Evolutionary conservation across 352 stramenopile species (phyloP).

Genomic region (Phytophthora ohioensis): DNA sequence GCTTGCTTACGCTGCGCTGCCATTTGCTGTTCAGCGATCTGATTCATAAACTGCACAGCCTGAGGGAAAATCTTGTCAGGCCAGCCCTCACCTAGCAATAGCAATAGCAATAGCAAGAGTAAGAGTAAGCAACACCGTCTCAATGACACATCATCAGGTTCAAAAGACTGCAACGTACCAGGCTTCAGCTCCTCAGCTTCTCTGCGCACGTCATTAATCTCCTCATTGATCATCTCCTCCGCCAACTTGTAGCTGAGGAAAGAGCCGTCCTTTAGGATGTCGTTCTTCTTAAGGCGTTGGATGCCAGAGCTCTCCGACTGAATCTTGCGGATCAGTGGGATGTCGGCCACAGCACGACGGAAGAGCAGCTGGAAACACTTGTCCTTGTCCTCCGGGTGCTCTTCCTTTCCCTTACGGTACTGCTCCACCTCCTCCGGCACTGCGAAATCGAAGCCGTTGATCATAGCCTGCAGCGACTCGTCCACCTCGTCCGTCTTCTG

Average conservation of each 20-base stretch:
- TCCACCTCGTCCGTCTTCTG: constrained; percentile 78
- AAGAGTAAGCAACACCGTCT: neutral
- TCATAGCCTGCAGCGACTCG: constrained; percentile 86
- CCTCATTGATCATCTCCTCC: constrained; percentile 88
- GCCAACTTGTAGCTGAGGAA: constrained; percentile 90
- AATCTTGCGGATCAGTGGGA: constrained; percentile 90
- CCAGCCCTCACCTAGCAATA: constrained; percentile 78
- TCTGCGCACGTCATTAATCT: constrained; percentile 86
- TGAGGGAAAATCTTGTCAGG: constrained; percentile 90
- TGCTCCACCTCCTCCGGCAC: constrained; percentile 82
- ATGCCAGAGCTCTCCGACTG: constrained; percentile 87
- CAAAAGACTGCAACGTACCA: constrained; percentile 40
- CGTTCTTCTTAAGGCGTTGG: constrained; percentile 88
- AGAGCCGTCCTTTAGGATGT: constrained; percentile 89
- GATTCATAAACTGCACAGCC: constrained; percentile 91
- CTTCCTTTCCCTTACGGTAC: constrained; percentile 76
- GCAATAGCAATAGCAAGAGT: constrained; percentile 6
- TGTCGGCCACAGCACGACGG: constrained; percentile 82
- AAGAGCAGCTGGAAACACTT: constrained; percentile 86
- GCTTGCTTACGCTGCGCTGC: constrained; percentile 75
- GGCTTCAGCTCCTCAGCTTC: constrained; percentile 87
- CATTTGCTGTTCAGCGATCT: constrained; percentile 89
- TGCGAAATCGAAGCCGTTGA: constrained; percentile 91
- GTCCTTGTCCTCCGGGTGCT: constrained; percentile 71
- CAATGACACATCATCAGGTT: neutral